Evolutionary conservation across 306 rosid genomes (phyloP).

Genomic region (Castanopsis chinensis): DNA sequence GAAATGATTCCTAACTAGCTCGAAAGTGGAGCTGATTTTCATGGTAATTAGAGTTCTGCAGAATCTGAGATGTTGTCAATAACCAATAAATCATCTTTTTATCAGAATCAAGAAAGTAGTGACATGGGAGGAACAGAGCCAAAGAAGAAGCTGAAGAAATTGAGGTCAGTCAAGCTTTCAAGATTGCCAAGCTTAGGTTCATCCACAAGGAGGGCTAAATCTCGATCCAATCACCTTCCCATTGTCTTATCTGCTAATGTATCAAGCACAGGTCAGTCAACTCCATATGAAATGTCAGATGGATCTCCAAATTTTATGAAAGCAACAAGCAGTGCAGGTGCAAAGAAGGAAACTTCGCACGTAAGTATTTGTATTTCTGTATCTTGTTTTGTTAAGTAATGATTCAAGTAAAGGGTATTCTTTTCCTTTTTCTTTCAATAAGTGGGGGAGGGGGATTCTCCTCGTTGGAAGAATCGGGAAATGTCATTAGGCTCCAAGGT

Average conservation of each 20-base stretch:
- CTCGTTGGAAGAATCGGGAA: too few relatives aligned
- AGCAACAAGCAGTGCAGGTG: slow-evolving; percentile 49
- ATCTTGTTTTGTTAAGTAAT: background rate
- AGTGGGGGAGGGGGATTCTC: too few relatives aligned
- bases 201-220: slow-evolving; percentile 32
- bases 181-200: slow-evolving; percentile 53
- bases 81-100: slow-evolving; percentile 26
- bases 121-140: slow-evolving; percentile 31
- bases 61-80: slow-evolving; percentile 27
- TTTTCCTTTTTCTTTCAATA: too few relatives aligned
- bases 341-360: slow-evolving; percentile 50
- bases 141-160: slow-evolving; percentile 52
- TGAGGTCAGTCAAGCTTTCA: slow-evolving; percentile 55
- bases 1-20: slow-evolving; percentile 22
- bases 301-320: slow-evolving; percentile 56
- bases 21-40: slow-evolving; percentile 16
- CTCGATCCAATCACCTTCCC: slow-evolving; percentile 24
- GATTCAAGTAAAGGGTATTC: slow-evolving; percentile 11
- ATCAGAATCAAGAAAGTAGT: slow-evolving; percentile 12
- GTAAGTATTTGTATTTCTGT: slow-evolving; percentile 29
- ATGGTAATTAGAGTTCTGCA: background rate
- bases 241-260: slow-evolving; percentile 16
- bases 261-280: slow-evolving; percentile 25
- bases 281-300: slow-evolving; percentile 29
- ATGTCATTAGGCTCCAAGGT: too few relatives aligned